A percentile compares a stretch with the other conserved stretches of the same genome.
Evolutionary conservation across 257 asterid species (phyloP).

Genomic region (Echium plantagineum): DNA sequence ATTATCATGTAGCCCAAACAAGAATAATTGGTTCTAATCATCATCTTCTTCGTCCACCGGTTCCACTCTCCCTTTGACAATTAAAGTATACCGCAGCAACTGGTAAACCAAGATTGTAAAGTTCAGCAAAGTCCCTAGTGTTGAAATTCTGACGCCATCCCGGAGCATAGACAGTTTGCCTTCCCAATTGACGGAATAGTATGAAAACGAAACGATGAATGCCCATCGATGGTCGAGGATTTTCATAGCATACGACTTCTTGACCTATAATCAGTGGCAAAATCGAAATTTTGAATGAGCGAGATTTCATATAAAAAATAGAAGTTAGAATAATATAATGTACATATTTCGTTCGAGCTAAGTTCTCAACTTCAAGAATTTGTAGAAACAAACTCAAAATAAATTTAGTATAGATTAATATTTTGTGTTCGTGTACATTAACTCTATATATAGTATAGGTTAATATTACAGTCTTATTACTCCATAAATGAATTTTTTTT

Average conservation of each 20-base stretch:
- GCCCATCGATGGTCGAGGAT: constrained; percentile 52
- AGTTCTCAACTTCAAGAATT: no score
- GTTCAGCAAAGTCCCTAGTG: background rate
- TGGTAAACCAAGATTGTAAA: background rate
- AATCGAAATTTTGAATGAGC: no score
- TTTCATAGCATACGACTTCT: constrained; percentile 52
- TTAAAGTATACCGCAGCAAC: background rate
- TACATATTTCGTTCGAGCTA: no score
- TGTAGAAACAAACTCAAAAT: no score
- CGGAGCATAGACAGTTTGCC: constrained; percentile 43
- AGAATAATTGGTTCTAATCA: background rate
- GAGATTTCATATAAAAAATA: no score
- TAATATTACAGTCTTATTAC: no score
- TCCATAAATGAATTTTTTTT: no score
- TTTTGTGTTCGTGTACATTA: no score
- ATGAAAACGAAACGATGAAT: constrained; percentile 42
- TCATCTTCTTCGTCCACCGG: background rate
- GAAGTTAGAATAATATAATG: no score
- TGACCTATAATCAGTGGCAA: constrained; percentile 20
- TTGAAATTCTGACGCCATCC: constrained; percentile 59
- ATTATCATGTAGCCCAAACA: background rate
- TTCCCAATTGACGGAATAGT: constrained; percentile 39
- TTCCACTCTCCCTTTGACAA: background rate
- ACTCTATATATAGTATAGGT: no score
- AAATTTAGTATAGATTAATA: no score